These are phyloP conservation scores for Aspergillus indologenus DNA, from an alignment of 495 filamentous ascomycete species.

Conservation along the genomic window DNA sequence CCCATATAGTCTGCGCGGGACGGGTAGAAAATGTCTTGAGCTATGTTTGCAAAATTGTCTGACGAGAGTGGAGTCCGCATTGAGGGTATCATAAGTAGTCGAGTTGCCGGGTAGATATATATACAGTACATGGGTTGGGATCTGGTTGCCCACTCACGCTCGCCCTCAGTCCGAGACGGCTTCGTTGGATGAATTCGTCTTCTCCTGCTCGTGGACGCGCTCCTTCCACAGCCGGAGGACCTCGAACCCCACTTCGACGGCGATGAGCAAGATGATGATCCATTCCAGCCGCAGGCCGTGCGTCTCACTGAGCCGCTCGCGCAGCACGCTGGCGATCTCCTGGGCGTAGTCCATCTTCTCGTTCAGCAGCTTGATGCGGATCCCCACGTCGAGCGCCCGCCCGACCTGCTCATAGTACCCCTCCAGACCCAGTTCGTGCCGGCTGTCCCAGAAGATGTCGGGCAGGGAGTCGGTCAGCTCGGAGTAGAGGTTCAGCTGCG, in stretches of 20 bases:
- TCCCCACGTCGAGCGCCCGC: conserved; percentile 84
- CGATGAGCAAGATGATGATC: conserved; percentile 94
- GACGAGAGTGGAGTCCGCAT: not conserved
- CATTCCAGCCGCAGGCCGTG: conserved; percentile 87
- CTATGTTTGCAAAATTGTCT: not conserved
- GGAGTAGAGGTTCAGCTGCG: conserved; percentile 93
- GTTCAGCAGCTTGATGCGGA: conserved; percentile 87
- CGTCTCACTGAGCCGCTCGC: conserved; percentile 85
- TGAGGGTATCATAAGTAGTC: conserved; percentile 6
- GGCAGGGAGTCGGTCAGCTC: conserved; percentile 94
- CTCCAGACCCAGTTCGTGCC: conserved; percentile 81
- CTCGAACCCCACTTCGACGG: conserved; percentile 80
- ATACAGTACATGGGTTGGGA: not conserved
- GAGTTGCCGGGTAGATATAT: not conserved
- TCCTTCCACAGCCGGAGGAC: conserved; percentile 60
- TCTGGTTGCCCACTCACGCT: not conserved
- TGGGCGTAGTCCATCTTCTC: conserved; percentile 97
- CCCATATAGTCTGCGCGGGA: too few relatives aligned
- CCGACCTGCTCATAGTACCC: conserved; percentile 94
- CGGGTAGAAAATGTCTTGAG: not conserved
- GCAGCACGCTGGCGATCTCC: conserved; percentile 86
- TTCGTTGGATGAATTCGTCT: conserved; percentile 2
- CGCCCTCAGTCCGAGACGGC: not conserved
- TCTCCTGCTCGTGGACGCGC: conserved; percentile 43
- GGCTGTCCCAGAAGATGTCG: conserved; percentile 94